These are phyloP conservation scores for Paecilomyces variotii DNA, from an alignment of 2,329 filamentous ascomycete genomes.

Conservation along the genomic window DNA sequence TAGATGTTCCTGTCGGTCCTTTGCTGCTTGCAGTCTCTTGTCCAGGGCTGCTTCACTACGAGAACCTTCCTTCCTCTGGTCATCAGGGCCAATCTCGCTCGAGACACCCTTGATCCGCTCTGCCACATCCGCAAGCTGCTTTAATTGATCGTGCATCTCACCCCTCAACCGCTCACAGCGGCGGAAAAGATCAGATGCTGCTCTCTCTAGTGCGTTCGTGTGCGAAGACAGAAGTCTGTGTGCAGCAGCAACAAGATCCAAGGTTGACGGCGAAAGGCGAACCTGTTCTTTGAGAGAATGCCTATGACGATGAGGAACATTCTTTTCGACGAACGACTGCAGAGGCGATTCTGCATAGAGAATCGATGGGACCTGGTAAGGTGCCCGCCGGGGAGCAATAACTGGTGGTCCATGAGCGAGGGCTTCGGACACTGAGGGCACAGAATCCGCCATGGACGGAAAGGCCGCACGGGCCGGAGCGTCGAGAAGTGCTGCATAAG, in stretches of 20 bases:
- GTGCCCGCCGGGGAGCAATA: conserved; percentile 28
- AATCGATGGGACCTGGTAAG: conserved; percentile 35
- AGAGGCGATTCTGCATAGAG: conserved; percentile 33
- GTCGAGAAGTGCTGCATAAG: conserved; percentile 46
- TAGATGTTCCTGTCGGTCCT: conserved; percentile 32
- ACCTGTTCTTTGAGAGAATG: conserved; percentile 38
- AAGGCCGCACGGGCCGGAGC: conserved; percentile 30
- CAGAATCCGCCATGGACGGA: conserved; percentile 18
- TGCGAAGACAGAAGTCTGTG: conserved; percentile 40
- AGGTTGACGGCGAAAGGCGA: conserved; percentile 39
- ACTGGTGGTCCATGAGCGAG: conserved; percentile 14
- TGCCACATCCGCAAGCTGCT: conserved; percentile 37
- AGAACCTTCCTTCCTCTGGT: conserved; percentile 21
- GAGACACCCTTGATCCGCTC: conserved; percentile 37
- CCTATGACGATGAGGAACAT: conserved; percentile 36
- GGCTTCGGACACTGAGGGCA: conserved; percentile 16
- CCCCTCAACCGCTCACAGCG: conserved; percentile 42
- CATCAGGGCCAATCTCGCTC: conserved; percentile 30
- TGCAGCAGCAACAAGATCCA: conserved; percentile 40
- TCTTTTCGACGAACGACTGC: conserved; percentile 33
- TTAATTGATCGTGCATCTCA: conserved; percentile 41
- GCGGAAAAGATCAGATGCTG: conserved; percentile 45
- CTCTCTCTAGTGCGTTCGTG: conserved; percentile 38
- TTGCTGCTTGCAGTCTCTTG: conserved; percentile 32
- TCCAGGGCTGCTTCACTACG: conserved; percentile 28